Evolutionary conservation across 2,329 filamentous ascomycete genomes (phyloP), one percentile per base, ranked within the genome.

Genomic region (Ophiostoma tasmaniense): DNA sequence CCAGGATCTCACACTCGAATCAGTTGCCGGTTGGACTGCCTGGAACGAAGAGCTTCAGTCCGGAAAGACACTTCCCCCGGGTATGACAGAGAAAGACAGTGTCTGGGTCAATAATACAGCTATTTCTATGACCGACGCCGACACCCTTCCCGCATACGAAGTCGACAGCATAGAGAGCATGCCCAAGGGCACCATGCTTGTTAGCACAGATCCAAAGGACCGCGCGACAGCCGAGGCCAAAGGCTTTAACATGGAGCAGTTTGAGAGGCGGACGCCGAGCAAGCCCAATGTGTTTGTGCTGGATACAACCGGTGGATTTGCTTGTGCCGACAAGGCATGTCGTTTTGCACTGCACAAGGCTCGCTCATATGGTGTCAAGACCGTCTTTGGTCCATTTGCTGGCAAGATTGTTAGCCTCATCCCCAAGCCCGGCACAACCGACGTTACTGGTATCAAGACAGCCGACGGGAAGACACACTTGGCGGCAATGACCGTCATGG

Each of bases 31-130:
- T 0, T 85, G 81, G 81, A 75, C 79, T 3, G 70, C 71, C 1
- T 85, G 82, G 82, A 84, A 84, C 69, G 71, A 71, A 8, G 77
- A 81, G 66, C 70, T 82, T 0, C 74, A 72, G 3, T 71, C 68
- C 1, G 75, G 75, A 5, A 67, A 74, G 28, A 74, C 45, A 4
- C n/a, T 70, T 10, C 68, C 68, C 14, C 45, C 68, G 2, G 68
- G 68, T 25, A 70, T 70, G 68, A 66, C 61, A 3, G 39, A 72
- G 2, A 71, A 79, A 0, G 79, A 82, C 68, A 71, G 71, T 1
- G 74, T 82, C 39, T 82, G 78, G 67, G 70, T 78, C 65, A 78
- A 78, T 67, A 80, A 62, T 30, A 33, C 28, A 14, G 59, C 59
- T 10, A 62, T 62, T 8, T 62, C 59, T 17, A 62, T 62, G 45